These are phyloP conservation scores for Fomitopsis betulina DNA, from an alignment of 1,284 basidiomycete genomes.

Conservation along the genomic window DNA sequence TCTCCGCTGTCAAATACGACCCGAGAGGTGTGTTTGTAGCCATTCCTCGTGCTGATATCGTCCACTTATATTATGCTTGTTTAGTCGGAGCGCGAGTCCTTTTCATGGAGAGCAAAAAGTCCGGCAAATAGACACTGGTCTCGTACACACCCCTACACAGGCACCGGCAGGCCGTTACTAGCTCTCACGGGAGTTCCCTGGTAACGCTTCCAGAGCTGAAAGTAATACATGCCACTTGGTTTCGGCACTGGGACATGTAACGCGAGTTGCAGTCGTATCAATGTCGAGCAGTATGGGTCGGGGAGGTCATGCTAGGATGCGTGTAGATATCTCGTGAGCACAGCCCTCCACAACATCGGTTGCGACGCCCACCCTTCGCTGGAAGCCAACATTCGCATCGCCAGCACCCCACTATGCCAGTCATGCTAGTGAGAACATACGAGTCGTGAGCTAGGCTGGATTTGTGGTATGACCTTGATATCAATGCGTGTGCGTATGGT, in stretches of 20 bases:
- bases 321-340: background rate
- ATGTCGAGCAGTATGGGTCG: background rate
- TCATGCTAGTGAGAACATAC: too few relatives aligned
- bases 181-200: background rate
- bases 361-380: too few relatives aligned
- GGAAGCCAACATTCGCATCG: too few relatives aligned
- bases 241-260: background rate
- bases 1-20: constrained; percentile 87
- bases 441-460: too few relatives aligned
- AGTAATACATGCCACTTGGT: too few relatives aligned
- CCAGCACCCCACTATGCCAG: too few relatives aligned
- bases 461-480: background rate
- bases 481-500: background rate
- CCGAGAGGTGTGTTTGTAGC: constrained; percentile 58
- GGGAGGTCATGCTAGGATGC: background rate
- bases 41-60: background rate
- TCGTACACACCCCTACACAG: background rate
- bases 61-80: background rate
- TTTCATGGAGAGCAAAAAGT: constrained; percentile 77
- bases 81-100: constrained; percentile 70
- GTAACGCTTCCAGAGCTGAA: too few relatives aligned
- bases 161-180: background rate
- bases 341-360: too few relatives aligned
- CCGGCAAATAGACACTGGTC: constrained; percentile 33
- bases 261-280: background rate